These are phyloP conservation scores for Clohesyomyces aquaticus DNA, from an alignment of 495 filamentous ascomycete species.

Conservation along the genomic window DNA sequence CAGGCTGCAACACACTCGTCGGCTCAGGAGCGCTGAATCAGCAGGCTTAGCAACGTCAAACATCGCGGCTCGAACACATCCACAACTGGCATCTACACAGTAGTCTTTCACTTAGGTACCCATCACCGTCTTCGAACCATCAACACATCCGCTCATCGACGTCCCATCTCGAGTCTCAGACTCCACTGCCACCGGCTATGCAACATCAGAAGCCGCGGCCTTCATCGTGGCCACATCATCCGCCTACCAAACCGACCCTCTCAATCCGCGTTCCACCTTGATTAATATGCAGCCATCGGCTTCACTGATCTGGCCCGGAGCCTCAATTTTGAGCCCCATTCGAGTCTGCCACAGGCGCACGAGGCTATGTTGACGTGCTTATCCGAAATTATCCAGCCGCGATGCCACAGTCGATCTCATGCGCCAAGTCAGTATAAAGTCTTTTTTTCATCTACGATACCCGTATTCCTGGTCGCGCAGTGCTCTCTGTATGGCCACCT, in stretches of 20 bases:
- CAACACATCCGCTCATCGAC: no score
- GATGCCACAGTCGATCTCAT: neutral
- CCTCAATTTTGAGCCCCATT: neutral
- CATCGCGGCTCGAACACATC: no score
- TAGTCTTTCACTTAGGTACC: no score
- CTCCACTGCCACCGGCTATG: neutral
- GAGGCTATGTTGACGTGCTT: neutral
- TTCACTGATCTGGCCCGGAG: slow-evolving; percentile 5
- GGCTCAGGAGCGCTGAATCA: no score
- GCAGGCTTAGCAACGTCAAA: no score
- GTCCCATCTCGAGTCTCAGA: neutral
- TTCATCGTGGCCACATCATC: neutral
- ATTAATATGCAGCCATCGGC: neutral
- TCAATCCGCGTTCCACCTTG: slow-evolving; percentile 5
- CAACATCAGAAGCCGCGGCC: neutral
- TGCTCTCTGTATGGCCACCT: neutral
- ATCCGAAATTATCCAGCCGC: slow-evolving; percentile 9
- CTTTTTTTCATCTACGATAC: neutral
- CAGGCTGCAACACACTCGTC: no score
- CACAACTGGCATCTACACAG: no score
- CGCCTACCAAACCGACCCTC: neutral
- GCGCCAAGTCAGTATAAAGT: neutral
- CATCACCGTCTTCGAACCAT: no score
- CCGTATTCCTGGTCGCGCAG: neutral
- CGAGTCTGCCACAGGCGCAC: neutral